Conservation (phyloP, 805 yeast genomes). For the Yarrowia divulgata region DNA sequence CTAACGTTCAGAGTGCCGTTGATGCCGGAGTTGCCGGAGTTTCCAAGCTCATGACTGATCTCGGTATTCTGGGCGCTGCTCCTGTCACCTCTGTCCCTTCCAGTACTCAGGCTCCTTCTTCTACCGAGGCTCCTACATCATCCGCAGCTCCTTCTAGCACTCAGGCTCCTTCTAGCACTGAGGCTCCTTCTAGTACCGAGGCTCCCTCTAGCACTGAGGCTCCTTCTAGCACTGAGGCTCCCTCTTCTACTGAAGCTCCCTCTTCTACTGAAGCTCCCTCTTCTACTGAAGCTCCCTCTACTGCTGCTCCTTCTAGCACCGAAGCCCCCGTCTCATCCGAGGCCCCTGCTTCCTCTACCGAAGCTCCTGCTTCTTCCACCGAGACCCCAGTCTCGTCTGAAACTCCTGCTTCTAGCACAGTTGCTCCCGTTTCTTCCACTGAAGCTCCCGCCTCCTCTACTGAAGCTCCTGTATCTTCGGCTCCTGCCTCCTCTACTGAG, state of each 20-base stretch:
- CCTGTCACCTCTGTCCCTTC: not conserved
- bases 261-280: not conserved
- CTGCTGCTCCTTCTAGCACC: not conserved
- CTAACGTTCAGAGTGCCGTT: slow-evolving; percentile 19
- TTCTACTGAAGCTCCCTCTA: not conserved
- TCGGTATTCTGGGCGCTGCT: slow-evolving; percentile 7
- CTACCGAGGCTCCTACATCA: not conserved
- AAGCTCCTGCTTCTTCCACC: not conserved
- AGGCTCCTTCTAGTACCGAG: not conserved
- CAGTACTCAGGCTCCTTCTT: not conserved
- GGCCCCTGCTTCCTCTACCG: not conserved
- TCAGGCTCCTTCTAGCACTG: not conserved
- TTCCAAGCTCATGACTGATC: slow-evolving; percentile 16
- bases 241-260: not conserved
- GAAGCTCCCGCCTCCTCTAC: not conserved
- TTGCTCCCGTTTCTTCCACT: not conserved
- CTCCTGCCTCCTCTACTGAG: not conserved
- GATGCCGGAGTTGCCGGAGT: slow-evolving; percentile 2
- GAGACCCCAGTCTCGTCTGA: not conserved
- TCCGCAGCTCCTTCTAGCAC: not conserved
- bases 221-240: not conserved
- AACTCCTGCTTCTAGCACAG: not conserved
- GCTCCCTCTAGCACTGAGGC: not conserved
- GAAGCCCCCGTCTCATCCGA: not conserved
- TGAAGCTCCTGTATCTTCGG: not conserved